A percentile compares a stretch with the other conserved stretches of the same genome.
Conservation (phyloP, 116 monocot genomes). For the Cymodocea nodosa region DNA sequence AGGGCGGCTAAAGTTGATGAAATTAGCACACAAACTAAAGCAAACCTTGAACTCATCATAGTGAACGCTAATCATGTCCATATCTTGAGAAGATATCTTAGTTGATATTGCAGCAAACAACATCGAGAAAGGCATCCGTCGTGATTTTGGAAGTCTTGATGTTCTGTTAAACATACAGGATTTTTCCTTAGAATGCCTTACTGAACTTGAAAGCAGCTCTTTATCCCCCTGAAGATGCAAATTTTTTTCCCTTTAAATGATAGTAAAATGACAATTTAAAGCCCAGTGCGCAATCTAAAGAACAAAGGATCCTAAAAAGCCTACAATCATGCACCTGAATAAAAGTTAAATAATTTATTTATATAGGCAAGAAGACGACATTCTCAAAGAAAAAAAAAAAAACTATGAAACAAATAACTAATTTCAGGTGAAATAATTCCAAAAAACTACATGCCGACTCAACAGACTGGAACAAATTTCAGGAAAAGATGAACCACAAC, state of each 20-base stretch:
- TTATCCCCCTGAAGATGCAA: conserved; percentile 18
- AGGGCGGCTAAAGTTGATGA: neutral
- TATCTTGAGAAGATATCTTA: conserved; percentile 61
- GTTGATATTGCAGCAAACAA: conserved; percentile 91
- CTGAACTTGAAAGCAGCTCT: conserved; percentile 12
- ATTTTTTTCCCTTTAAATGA: neutral
- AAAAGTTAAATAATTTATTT: too few species aligned
- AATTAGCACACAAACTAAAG: neutral
- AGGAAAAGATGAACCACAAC: too few species aligned
- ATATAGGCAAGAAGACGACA: too few species aligned
- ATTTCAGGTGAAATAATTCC: too few species aligned
- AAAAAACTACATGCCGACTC: too few species aligned
- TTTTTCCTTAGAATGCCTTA: conserved; percentile 15
- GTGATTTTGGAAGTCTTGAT: conserved; percentile 22
- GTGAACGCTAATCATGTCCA: conserved; percentile 61
- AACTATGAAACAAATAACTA: too few species aligned
- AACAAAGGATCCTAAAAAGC: too few species aligned
- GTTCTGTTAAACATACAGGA: conserved; percentile 9
- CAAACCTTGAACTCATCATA: conserved; percentile 90
- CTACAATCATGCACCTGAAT: too few species aligned
- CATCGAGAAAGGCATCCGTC: conserved; percentile 99
- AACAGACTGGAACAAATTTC: too few species aligned
- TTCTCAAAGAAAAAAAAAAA: too few species aligned
- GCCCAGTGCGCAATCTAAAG: too few species aligned
- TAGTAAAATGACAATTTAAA: neutral